A percentile compares a stretch with the other conserved stretches of the same genome.
Evolutionary conservation across 345 rosid genomes (phyloP).

Genomic region (Microcos paniculata): DNA sequence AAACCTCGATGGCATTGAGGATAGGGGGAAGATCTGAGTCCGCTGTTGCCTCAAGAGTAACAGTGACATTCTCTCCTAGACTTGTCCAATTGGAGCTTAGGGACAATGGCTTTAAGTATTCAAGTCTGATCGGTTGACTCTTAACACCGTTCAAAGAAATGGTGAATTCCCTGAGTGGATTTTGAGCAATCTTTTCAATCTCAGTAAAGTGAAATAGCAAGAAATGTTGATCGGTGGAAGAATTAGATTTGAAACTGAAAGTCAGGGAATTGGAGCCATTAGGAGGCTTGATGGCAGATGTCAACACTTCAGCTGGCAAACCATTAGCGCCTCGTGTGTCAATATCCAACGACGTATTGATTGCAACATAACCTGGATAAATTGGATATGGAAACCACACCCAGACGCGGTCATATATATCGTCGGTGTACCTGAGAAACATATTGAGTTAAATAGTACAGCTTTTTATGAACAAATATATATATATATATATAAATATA

Average conservation of each 20-base stretch:
- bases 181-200: neutral
- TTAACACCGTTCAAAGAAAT: neutral
- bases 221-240: neutral
- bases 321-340: neutral
- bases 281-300: neutral
- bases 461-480: too few relatives aligned
- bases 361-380: neutral
- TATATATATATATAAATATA: too few relatives aligned
- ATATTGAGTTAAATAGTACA: neutral
- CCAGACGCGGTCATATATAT: slow-evolving; percentile 25
- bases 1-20: slow-evolving; percentile 28
- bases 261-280: neutral
- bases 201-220: slow-evolving; percentile 26
- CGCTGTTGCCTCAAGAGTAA: slow-evolving; percentile 5
- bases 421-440: slow-evolving; percentile 18
- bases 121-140: neutral
- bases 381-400: neutral
- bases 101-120: slow-evolving; percentile 22
- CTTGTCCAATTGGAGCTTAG: neutral
- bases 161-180: slow-evolving; percentile 7
- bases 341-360: neutral
- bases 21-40: slow-evolving; percentile 17
- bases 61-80: neutral
- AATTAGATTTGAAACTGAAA: too few relatives aligned
- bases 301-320: slow-evolving; percentile 5